Conservation (phyloP, 371 early-diverging fungal genomes). For the Choanephora cucurbitarum region DNA sequence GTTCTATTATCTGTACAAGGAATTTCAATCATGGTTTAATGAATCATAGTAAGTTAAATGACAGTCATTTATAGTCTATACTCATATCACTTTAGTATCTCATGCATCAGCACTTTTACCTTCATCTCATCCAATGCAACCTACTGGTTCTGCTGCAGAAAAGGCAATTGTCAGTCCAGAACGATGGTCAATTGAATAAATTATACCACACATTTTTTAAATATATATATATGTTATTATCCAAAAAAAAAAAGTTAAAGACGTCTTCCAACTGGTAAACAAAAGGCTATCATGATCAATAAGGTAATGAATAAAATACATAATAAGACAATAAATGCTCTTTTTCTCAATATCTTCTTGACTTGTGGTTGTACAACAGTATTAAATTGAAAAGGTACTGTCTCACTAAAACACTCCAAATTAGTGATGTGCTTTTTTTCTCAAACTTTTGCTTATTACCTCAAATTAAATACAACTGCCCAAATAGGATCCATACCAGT, state of each 20-base stretch:
- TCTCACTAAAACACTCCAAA: constrained; percentile 32
- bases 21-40: constrained; percentile 37
- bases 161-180: constrained; percentile 11
- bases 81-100: constrained; percentile 17
- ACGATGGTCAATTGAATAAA: constrained; percentile 32
- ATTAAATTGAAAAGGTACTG: constrained; percentile 45
- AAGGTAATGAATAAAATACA: constrained; percentile 23
- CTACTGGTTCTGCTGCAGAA: constrained; percentile 11
- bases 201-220: no score
- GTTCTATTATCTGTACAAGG: constrained; percentile 26
- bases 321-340: constrained; percentile 20
- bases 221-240: not conserved
- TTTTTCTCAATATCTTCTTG: constrained; percentile 24
- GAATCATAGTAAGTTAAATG: constrained; percentile 33
- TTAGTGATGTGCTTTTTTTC: no score
- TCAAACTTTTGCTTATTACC: no score
- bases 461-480: constrained; percentile 42
- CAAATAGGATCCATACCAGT: constrained; percentile 51
- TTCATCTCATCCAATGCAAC: constrained; percentile 28
- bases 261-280: constrained; percentile 38
- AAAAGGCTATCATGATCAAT: constrained; percentile 31
- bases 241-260: constrained; percentile 25
- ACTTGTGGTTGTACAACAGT: constrained; percentile 35
- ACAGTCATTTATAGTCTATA: no score
- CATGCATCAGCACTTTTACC: constrained; percentile 23